Evolutionary conservation across 2,329 filamentous ascomycete genomes (phyloP), one percentile per base, ranked within the genome.

Genomic region (Exophiala mesophila): DNA sequence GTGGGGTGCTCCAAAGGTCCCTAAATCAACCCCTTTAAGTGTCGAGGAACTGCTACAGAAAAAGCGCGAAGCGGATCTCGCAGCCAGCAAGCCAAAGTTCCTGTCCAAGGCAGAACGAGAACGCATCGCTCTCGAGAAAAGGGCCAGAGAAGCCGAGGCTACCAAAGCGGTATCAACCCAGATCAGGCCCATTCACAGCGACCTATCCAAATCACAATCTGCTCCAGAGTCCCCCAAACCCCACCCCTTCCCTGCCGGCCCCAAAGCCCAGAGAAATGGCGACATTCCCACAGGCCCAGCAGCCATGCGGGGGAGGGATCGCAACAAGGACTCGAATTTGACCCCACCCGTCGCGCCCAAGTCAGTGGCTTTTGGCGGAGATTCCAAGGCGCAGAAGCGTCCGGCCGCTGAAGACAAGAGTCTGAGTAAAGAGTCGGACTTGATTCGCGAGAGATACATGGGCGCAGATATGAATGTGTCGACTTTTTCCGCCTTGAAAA

Each of bases 401-500:
- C 44, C 58, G 6, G 59, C 65, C 2, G 65, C 76, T 12, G 73
- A 75, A 44, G 76, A 78, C 9, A 40, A 41, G 21, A 19, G 28
- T 15, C 80, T 82, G 48, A 78, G 80, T 35, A 78, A 84, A 7
- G 87, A 94, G 59, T 82, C 83, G 7, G 78, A 82, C 19, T 69
- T 92, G 45, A 79, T 87, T 48, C 77, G 85, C 46, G 80, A 87
- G 55, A 76, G 88, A 49, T 98, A 98, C 60, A 89, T 97, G 76
- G 92, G 92, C 3, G 84, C 87, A 1, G 87, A 95, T 52, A 80
- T 85, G 39, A 94, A 92, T 53, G 78, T 83, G 51, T 89, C 85
- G 3, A 94, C 78, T 26, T 96, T 97, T 60, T 94, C 88, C 0
- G 89, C 89, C 1, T 87, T 92, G 70, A 98, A 97, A 76, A 97